Evolutionary conservation across 169 alveolate genomes (phyloP).

Genomic region (Plasmodium relictum): DNA sequence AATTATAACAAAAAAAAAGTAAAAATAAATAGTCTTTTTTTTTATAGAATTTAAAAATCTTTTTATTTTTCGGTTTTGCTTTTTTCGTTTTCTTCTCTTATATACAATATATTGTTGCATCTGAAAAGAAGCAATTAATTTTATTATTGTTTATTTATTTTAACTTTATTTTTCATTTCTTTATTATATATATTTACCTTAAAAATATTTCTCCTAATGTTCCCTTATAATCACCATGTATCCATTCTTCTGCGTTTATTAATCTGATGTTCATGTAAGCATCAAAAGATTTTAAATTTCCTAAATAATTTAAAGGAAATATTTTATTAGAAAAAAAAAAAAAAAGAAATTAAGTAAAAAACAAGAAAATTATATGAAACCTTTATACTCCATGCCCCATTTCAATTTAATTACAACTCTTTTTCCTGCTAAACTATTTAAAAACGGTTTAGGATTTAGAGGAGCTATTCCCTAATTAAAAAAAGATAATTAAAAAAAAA

Average conservation of each 20-base stretch:
- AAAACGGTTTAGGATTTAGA: conserved; percentile 96
- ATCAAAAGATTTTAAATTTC: conserved; percentile 91
- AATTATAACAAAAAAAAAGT: not conserved
- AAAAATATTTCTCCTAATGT: conserved; percentile 90
- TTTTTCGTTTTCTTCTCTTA: conserved; percentile 87
- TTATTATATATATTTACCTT: conserved; percentile 79
- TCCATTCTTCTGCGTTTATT: conserved; percentile 94
- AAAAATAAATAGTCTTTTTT: no score
- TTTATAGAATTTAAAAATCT: no score
- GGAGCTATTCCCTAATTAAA: conserved; percentile 85
- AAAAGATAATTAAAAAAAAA: not conserved
- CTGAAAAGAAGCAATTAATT: conserved; percentile 49
- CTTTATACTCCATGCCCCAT: conserved; percentile 97
- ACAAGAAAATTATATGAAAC: conserved; percentile 57
- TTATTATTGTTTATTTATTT: not conserved
- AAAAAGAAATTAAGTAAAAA: no score
- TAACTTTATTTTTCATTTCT: not conserved
- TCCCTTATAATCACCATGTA: conserved; percentile 93
- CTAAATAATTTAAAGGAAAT: conserved; percentile 44
- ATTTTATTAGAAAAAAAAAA: not conserved
- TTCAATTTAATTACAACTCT: conserved; percentile 92
- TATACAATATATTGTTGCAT: conserved; percentile 91
- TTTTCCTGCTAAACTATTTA: conserved; percentile 91
- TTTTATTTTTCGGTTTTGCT: conserved; percentile 76
- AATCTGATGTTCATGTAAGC: conserved; percentile 93